Evolutionary conservation across 1,284 basidiomycete genomes (phyloP), one percentile per base, ranked within the genome.

Genomic region (Cryptococcus jaspeensis): DNA sequence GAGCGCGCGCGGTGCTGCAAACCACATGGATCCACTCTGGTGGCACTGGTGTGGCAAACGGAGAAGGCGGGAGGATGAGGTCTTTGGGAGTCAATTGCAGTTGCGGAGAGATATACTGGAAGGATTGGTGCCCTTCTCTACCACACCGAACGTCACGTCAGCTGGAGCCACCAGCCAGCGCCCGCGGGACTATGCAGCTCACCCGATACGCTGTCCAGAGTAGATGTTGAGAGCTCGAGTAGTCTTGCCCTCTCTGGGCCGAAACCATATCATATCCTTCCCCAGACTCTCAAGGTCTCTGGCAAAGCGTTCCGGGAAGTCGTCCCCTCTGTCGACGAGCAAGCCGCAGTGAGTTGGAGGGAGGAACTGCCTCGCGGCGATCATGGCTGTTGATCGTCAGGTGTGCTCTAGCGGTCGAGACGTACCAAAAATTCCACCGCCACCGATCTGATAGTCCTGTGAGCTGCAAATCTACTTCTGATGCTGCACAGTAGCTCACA

Each of bases 351-450:
- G 72, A 9, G 80, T 64, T 1, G 75, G 52, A 1, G 74, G 61
- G 7, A 68, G 60, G 62, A 76, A 76, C 41, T 66, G 40, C 48
- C 71, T 48, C 25, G 65, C 65, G 9, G 60, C 59, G 1, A 60
- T 59, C 63, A 70, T 71, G 7, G 72, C 68, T 69, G 23, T n/a
- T n/a, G n/a, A n/a, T n/a, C 32, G 20, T 16, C 36, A 36, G 12
- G n/a, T 59, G 18, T 18, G 32, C 8, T 22, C n/a, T 45, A 12
- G 13, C 46, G 18, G 5, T 18, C 12, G 5, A 54, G 50, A 63
- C 69, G 53, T 53, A 88, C 90, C 90, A 90, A 70, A 93, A 8
- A 81, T 89, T 0, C 93, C 93, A 6, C 90, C 93, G 0, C 93
- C 93, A 35, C 93, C 93, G 59, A 96, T 91, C 88, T 93, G 65